phyloP scores from a whole-genome alignment of 148 eudicot species.

The Rhododendron griersonianum region DNA sequence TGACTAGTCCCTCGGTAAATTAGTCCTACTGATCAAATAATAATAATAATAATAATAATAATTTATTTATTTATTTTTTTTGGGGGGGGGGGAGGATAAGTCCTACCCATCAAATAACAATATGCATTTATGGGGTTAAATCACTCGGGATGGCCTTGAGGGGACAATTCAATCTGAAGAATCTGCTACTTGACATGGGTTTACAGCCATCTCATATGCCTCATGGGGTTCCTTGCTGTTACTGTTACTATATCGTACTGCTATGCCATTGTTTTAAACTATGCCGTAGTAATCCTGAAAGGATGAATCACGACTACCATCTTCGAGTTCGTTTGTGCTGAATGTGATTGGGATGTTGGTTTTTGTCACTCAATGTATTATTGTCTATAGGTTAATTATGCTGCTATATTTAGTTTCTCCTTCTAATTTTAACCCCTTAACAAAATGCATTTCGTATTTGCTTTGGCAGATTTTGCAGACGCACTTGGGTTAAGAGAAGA shows the following conservation, averaged over 20 bases:
- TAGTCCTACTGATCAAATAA: neutral
- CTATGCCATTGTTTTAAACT: neutral
- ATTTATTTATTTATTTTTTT: too few relatives aligned
- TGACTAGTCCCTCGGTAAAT: neutral
- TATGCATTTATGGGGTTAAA: neutral
- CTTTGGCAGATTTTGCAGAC: slow-evolving; percentile 37
- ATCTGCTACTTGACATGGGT: neutral
- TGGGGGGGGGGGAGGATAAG: neutral
- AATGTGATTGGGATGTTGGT: neutral
- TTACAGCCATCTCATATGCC: neutral
- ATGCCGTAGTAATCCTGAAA: neutral
- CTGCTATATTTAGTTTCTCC: neutral
- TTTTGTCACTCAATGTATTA: neutral
- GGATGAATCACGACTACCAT: neutral
- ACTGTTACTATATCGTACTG: neutral
- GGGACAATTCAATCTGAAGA: neutral
- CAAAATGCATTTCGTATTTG: neutral
- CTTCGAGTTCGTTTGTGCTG: neutral
- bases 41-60: too few relatives aligned
- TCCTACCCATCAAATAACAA: neutral
- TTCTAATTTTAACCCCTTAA: neutral
- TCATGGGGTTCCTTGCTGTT: neutral
- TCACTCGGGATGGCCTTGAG: neutral
- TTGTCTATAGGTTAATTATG: neutral
- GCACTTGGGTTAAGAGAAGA: slow-evolving; percentile 36